phyloP scores from a whole-genome alignment of 352 stramenopile genomes.

The Globisporangium ultimum region DNA sequence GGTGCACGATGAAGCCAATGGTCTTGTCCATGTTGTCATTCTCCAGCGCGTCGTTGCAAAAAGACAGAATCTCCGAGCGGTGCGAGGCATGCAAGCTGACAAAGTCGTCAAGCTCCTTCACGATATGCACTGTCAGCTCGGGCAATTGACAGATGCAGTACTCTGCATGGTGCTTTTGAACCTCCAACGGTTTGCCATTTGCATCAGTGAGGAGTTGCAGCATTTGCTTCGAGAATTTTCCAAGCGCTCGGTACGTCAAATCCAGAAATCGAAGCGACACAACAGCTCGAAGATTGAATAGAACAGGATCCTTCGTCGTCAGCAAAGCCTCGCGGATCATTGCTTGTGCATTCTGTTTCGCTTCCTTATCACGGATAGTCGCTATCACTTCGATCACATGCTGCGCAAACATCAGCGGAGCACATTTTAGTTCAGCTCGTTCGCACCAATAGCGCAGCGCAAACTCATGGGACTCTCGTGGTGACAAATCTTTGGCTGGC shows the following conservation, averaged over 20 bases:
- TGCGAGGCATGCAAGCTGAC: slow-evolving; percentile 47
- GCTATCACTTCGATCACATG: slow-evolving; percentile 67
- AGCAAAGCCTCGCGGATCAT: slow-evolving; percentile 44
- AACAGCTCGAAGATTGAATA: slow-evolving; percentile 12
- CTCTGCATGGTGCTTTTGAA: slow-evolving; percentile 40
- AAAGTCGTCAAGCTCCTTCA: slow-evolving; percentile 69
- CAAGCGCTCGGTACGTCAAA: slow-evolving; percentile 55
- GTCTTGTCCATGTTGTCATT: slow-evolving; percentile 68
- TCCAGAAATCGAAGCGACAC: slow-evolving; percentile 50
- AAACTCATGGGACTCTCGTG: slow-evolving; percentile 1
- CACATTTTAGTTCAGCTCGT: slow-evolving; percentile 31
- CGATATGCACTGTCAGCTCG: slow-evolving; percentile 60
- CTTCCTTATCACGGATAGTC: slow-evolving; percentile 64
- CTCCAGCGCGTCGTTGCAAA: slow-evolving; percentile 57
- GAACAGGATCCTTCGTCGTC: slow-evolving; percentile 16
- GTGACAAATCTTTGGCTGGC: neutral
- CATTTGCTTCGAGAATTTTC: slow-evolving; percentile 74
- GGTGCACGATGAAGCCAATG: slow-evolving; percentile 54
- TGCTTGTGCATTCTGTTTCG: slow-evolving; percentile 46
- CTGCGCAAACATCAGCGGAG: slow-evolving; percentile 69
- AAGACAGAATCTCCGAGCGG: slow-evolving; percentile 39
- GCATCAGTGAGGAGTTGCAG: slow-evolving; percentile 31
- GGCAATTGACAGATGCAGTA: slow-evolving; percentile 50
- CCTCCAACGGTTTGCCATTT: slow-evolving; percentile 19
- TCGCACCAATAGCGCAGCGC: slow-evolving; percentile 47